Percentiles rank a stretch among this genome's conserved stretches.
phyloP scores from a whole-genome alignment of 164 flowering plant species.

The Vitis riparia region DNA sequence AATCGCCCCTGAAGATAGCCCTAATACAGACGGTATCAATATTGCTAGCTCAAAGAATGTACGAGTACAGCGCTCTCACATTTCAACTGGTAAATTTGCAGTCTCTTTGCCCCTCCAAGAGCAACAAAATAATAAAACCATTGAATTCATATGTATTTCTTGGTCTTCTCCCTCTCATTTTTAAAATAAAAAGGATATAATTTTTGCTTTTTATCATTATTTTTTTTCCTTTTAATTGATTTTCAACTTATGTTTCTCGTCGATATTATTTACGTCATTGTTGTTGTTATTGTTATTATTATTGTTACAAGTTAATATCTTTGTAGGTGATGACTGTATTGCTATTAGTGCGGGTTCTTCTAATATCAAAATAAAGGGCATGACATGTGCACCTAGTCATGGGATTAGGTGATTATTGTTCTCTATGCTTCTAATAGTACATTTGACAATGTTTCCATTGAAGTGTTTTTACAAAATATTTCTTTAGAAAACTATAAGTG shows the following conservation, averaged over 20 bases:
- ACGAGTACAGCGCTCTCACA: not conserved
- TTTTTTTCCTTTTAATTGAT: not conserved
- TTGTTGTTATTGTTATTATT: not conserved
- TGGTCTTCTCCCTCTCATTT: no score
- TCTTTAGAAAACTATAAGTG: no score
- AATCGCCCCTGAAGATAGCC: not conserved
- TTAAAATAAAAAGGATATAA: not conserved
- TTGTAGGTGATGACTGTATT: slow-evolving; percentile 3
- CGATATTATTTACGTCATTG: not conserved
- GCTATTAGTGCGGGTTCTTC: slow-evolving; percentile 4
- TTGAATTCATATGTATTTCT: not conserved
- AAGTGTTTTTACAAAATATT: no score
- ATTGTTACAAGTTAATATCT: not conserved
- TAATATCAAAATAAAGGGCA: not conserved
- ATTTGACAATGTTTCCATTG: no score
- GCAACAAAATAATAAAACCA: not conserved
- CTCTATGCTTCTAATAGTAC: no score
- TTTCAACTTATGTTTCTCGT: not conserved
- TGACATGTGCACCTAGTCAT: not conserved
- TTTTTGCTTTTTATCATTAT: not conserved
- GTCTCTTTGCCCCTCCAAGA: not conserved
- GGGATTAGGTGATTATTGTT: not conserved
- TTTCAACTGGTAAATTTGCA: not conserved
- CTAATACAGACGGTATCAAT: not conserved
- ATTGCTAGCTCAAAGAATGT: not conserved